phyloP scores from a whole-genome alignment of 805 yeast species.

The Cyberlindnera mycetangii region DNA sequence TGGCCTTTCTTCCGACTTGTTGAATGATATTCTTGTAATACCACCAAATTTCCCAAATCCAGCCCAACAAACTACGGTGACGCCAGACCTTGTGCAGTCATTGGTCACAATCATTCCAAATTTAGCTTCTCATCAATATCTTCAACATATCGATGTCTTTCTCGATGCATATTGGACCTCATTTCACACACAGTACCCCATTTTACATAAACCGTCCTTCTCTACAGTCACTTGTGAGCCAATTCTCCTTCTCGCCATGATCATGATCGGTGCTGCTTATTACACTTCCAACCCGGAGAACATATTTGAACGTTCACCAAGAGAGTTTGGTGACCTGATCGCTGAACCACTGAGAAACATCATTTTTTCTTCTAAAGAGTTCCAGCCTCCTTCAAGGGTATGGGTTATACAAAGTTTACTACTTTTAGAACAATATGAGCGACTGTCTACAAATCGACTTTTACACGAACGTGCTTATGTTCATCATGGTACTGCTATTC shows the following conservation, averaged over 20 bases:
- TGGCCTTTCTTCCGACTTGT: conserved; percentile 27
- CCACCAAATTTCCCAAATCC: conserved; percentile 32
- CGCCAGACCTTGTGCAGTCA: conserved; percentile 21
- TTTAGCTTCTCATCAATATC: conserved; percentile 22
- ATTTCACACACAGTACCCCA: conserved; percentile 44
- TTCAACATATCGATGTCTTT: conserved; percentile 24
- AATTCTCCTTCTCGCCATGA: conserved; percentile 51
- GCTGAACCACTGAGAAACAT: conserved; percentile 59
- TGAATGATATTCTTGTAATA: conserved; percentile 27
- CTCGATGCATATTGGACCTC: conserved; percentile 28
- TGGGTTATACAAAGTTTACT: conserved; percentile 77
- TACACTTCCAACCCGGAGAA: conserved; percentile 21
- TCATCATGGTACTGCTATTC: conserved; percentile 86
- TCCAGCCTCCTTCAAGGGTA: conserved; percentile 70
- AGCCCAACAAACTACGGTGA: conserved; percentile 26
- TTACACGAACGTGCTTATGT: conserved; percentile 81
- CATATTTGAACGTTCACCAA: conserved; percentile 17
- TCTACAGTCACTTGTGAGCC: conserved; percentile 49
- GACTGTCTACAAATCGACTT: conserved; percentile 61
- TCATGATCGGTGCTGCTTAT: conserved; percentile 32
- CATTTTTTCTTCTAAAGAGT: conserved; percentile 67
- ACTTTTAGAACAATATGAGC: conserved; percentile 76
- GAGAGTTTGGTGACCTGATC: conserved; percentile 33
- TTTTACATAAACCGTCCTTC: conserved; percentile 50
- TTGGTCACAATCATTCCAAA: conserved; percentile 23